These are phyloP conservation scores for Alternaria sp. DNA, from an alignment of 2,329 filamentous ascomycete genomes.

Conservation along the genomic window DNA sequence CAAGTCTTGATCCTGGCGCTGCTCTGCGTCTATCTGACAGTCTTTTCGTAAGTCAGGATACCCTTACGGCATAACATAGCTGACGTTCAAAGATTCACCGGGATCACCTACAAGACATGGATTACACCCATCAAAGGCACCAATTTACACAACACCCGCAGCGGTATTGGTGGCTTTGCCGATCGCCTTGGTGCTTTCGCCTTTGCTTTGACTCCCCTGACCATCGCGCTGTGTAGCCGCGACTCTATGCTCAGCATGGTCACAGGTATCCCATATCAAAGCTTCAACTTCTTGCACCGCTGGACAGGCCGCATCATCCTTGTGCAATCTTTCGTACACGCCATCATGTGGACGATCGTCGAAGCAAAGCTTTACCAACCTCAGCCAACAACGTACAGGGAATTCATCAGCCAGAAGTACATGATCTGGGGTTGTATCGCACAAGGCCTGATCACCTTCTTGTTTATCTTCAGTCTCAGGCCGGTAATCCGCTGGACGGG, in stretches of 20 bases:
- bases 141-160: conserved; percentile 4
- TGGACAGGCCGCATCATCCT: conserved; percentile 13
- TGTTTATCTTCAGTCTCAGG: conserved; percentile 9
- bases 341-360: conserved; percentile 7
- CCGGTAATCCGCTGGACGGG: conserved; percentile 13
- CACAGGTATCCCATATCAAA: conserved; percentile 8
- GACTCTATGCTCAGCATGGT: conserved; percentile 11
- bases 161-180: conserved; percentile 6
- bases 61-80: background rate
- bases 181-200: conserved; percentile 10
- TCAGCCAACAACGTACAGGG: conserved; percentile 2
- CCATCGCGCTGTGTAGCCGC: conserved; percentile 7
- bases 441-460: conserved; percentile 8
- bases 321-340: conserved; percentile 4
- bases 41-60: background rate
- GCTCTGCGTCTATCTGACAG: conserved; percentile 5
- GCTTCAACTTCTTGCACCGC: conserved; percentile 11
- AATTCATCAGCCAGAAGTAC: conserved; percentile 9
- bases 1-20: conserved; percentile 7
- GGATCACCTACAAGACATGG: conserved; percentile 12
- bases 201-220: conserved; percentile 6
- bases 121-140: conserved; percentile 7
- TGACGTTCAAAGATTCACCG: background rate
- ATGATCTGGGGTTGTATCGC: conserved; percentile 10
- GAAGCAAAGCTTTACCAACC: conserved; percentile 12